phyloP scores from a whole-genome alignment of 495 filamentous ascomycete species.

The Margaritispora aquatica region DNA sequence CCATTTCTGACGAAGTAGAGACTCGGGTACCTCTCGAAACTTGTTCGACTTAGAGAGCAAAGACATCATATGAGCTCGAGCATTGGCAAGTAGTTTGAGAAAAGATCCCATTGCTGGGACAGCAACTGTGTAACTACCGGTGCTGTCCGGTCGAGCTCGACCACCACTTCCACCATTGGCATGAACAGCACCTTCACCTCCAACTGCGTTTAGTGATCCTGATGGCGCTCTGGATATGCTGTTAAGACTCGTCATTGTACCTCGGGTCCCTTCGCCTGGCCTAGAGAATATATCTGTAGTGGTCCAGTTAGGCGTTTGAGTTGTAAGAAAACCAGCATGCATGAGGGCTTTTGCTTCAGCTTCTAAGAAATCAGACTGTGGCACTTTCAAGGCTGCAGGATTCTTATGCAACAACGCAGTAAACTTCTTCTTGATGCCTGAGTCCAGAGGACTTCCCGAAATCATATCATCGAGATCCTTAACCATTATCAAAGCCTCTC shows the following conservation, averaged over 20 bases:
- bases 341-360: conserved; percentile 55
- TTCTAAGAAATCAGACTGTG: conserved; percentile 37
- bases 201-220: conserved; percentile 56
- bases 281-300: conserved; percentile 46
- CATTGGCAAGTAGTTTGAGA: conserved; percentile 60
- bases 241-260: conserved; percentile 45
- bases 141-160: conserved; percentile 14
- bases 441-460: conserved; percentile 34
- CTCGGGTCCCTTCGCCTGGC: conserved; percentile 39
- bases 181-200: conserved; percentile 51
- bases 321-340: conserved; percentile 66
- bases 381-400: conserved; percentile 46
- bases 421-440: conserved; percentile 52
- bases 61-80: conserved; percentile 58
- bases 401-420: conserved; percentile 45
- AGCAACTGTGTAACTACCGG: conserved; percentile 50
- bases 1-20: conserved; percentile 69
- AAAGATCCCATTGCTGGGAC: conserved; percentile 70
- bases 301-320: conserved; percentile 37
- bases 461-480: conserved; percentile 58
- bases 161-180: conserved; percentile 43
- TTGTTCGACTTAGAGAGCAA: conserved; percentile 60
- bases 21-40: conserved; percentile 59
- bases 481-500: conserved; percentile 63
- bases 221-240: conserved; percentile 51